These are phyloP conservation scores for Ceratonia siliqua DNA, from an alignment of 306 rosid genomes.

Conservation along the genomic window DNA sequence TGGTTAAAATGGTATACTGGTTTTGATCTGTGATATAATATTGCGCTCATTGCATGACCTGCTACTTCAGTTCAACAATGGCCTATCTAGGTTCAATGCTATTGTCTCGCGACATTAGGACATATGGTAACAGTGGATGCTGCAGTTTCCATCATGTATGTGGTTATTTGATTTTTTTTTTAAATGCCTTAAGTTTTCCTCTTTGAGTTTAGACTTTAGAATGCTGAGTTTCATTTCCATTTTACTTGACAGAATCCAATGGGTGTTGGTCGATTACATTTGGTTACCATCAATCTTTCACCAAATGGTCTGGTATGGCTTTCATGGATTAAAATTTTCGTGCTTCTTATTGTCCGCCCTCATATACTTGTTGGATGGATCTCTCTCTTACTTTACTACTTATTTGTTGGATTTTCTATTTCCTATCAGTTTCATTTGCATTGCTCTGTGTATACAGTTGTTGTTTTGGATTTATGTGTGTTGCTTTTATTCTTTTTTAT, in stretches of 20 bases:
- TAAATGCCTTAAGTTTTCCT: background rate
- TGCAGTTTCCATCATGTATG: slow-evolving; percentile 57
- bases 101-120: slow-evolving; percentile 54
- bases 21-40: background rate
- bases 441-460: background rate
- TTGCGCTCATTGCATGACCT: slow-evolving; percentile 34
- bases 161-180: slow-evolving; percentile 10
- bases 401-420: background rate
- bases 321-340: slow-evolving; percentile 20
- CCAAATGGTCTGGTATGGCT: slow-evolving; percentile 69
- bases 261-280: slow-evolving; percentile 57
- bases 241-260: slow-evolving; percentile 48
- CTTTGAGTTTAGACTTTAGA: background rate
- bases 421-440: slow-evolving; percentile 7
- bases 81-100: slow-evolving; percentile 59
- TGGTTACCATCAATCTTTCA: slow-evolving; percentile 58
- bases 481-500: slow-evolving; percentile 25
- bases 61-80: slow-evolving; percentile 49
- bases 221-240: slow-evolving; percentile 30
- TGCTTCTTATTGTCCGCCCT: background rate
- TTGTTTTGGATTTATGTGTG: slow-evolving; percentile 8
- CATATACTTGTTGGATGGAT: background rate
- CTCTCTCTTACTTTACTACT: background rate
- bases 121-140: slow-evolving; percentile 40
- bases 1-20: slow-evolving; percentile 28